phyloP scores from a whole-genome alignment of 805 yeast species.

The Starmerella powellii region DNA sequence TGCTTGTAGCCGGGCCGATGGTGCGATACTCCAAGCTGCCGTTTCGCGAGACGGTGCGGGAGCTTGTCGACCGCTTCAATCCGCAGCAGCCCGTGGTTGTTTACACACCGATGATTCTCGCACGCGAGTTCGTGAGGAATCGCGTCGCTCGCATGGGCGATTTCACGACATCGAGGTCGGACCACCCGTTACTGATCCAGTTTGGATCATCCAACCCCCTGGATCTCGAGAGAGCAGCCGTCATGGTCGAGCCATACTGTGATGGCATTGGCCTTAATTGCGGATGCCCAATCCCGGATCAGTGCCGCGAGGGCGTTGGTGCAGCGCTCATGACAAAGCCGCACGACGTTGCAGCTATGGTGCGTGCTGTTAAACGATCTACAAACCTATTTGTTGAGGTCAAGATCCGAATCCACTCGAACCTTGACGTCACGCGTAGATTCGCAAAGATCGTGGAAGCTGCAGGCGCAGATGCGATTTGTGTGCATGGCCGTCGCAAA shows the following conservation, averaged over 20 bases:
- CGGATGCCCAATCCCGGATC: conserved; percentile 95
- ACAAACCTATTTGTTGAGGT: conserved; percentile 73
- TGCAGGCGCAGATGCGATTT: conserved; percentile 86
- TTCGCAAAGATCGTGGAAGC: conserved; percentile 64
- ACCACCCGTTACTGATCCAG: conserved; percentile 70
- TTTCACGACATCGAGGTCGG: conserved; percentile 64
- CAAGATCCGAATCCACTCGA: conserved; percentile 77
- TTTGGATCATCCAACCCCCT: conserved; percentile 78
- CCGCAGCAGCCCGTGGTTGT: conserved; percentile 51
- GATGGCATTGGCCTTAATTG: conserved; percentile 94
- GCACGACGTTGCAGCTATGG: conserved; percentile 72
- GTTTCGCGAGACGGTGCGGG: conserved; percentile 67
- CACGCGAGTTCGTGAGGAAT: conserved; percentile 85
- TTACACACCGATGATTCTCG: conserved; percentile 92
- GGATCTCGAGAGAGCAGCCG: conserved; percentile 71
- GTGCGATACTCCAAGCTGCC: conserved; percentile 92
- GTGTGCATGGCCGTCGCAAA: conserved; percentile 87
- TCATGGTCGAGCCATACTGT: conserved; percentile 78
- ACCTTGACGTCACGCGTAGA: conserved; percentile 55
- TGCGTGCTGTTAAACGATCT: conserved; percentile 61
- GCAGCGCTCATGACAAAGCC: conserved; percentile 86
- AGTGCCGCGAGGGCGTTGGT: conserved; percentile 90
- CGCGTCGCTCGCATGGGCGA: conserved; percentile 69
- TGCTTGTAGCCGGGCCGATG: conserved; percentile 82
- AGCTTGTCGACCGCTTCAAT: conserved; percentile 34